phyloP scores from a whole-genome alignment of 129 eudicot genomes.

The Scalesia atractyloides region DNA sequence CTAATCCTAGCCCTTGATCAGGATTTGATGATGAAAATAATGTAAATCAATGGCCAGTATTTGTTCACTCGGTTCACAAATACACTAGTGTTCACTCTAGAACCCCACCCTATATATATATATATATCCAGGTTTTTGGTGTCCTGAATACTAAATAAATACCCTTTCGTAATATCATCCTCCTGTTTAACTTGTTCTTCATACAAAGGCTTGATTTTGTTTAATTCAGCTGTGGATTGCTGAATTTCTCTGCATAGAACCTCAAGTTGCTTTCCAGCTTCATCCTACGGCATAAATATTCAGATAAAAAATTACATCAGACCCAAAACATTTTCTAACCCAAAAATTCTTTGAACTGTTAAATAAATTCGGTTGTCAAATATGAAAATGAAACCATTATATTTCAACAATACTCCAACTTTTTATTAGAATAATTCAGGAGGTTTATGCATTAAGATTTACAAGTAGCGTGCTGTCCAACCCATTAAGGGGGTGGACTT shows the following conservation, averaged over 20 bases:
- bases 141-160: constrained; percentile 23
- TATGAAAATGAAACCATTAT: neutral
- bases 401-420: neutral
- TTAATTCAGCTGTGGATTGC: constrained; percentile 64
- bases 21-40: too few species aligned
- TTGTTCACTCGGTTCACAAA: too few species aligned
- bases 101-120: too few species aligned
- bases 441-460: neutral
- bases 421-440: neutral
- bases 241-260: constrained; percentile 73
- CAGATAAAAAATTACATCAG: constrained; percentile 13
- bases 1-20: too few species aligned
- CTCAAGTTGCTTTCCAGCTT: constrained; percentile 79
- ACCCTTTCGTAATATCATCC: constrained; percentile 78
- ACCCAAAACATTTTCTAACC: neutral
- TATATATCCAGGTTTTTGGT: constrained; percentile 17
- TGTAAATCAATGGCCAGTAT: too few species aligned
- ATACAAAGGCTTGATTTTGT: constrained; percentile 60
- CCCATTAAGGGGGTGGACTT: neutral
- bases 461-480: neutral
- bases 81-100: too few species aligned
- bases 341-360: too few species aligned
- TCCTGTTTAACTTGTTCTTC: constrained; percentile 69
- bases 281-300: constrained; percentile 55
- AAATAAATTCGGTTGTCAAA: neutral